A percentile compares a stretch with the other conserved stretches of the same genome.
These are phyloP conservation scores for Darksidea phi DNA, from an alignment of 495 filamentous ascomycete genomes.

Conservation along the genomic window DNA sequence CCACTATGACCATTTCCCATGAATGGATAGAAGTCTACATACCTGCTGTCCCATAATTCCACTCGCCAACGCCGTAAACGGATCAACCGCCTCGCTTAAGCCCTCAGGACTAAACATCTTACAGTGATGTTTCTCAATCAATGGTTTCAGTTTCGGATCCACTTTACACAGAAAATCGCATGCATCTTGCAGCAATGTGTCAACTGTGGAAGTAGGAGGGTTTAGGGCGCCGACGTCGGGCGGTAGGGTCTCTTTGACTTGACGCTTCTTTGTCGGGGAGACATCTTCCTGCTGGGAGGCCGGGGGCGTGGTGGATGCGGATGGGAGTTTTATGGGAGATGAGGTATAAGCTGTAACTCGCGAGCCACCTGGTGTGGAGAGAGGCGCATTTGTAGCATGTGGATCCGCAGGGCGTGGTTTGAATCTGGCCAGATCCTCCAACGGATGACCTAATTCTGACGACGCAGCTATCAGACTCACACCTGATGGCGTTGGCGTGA, in stretches of 20 bases:
- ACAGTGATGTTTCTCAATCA: conserved; percentile 77
- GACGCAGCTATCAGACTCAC: conserved; percentile 9
- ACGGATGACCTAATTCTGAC: neutral
- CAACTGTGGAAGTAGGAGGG: conserved; percentile 61
- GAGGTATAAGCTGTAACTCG: conserved; percentile 57
- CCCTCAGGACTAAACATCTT: conserved; percentile 77
- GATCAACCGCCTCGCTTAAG: conserved; percentile 78
- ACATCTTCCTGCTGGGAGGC: conserved; percentile 20
- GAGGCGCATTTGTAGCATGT: conserved; percentile 68
- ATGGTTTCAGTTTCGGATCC: conserved; percentile 68
- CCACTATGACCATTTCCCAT: too few relatives aligned
- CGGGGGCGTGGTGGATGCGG: conserved; percentile 31
- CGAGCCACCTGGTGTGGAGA: conserved; percentile 77
- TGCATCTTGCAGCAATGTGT: conserved; percentile 73
- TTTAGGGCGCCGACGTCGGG: conserved; percentile 38
- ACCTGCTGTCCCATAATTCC: conserved; percentile 92
- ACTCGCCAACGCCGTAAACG: conserved; percentile 76
- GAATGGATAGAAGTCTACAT: too few relatives aligned
- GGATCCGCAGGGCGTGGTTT: conserved; percentile 62
- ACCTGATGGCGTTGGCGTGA: conserved; percentile 24
- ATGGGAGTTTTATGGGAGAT: conserved; percentile 14
- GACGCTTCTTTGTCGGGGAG: conserved; percentile 57
- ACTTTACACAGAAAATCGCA: conserved; percentile 72
- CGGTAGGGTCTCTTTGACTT: conserved; percentile 15
- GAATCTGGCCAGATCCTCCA: conserved; percentile 18